Base-by-base conservation (phyloP, 805 yeast genomes). In the Suhomyces vadensis region DNA sequence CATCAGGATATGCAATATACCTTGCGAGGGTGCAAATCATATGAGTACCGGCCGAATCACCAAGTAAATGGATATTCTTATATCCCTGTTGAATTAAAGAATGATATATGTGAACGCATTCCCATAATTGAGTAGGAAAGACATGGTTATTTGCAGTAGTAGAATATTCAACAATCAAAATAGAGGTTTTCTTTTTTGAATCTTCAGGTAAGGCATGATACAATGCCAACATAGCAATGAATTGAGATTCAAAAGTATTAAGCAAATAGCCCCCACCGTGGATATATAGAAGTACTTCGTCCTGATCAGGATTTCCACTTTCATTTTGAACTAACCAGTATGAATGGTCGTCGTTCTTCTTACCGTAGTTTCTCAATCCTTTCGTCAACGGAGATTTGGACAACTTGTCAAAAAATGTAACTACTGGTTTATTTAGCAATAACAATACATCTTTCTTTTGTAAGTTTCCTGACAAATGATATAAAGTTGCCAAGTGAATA, bases 1-100 rank as follows among this genome's bases (percentile, higher is more conserved):
- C 69, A 22, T 62, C 59, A 1, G 67, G 69, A 44, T 66, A 65
- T 11, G 66, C 61, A 22, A 64, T 46, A 48, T 48, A 51, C 43
- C 65, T 52, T 9, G 43, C 43, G 8, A 54, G 29, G 13, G 41
- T 20, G 14, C 46, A 25, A 5, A 48, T 47, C 37, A 55, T 38
- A 37, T 55, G 52, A 11, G 43, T 47, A 16, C 59, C 59, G 11
- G 59, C 59, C n/a, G 59, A 55, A 37, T 54, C 59, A 2, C 59
- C 59, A 21, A 55, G 38, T 16, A 55, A 16, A 36, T 40, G 45
- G n/a, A 55, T 51, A 22, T 50, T 55, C 9, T 38, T 41, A 35
- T 52, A 48, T 8, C 59, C 59, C 19, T 54, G 45, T 14, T 31
- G 36, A 14, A 47, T 48, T 6, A 55, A 42, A n/a, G 24, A 27